Conservation (phyloP, 2,329 filamentous ascomycete species). For the Neobulgaria alba region DNA sequence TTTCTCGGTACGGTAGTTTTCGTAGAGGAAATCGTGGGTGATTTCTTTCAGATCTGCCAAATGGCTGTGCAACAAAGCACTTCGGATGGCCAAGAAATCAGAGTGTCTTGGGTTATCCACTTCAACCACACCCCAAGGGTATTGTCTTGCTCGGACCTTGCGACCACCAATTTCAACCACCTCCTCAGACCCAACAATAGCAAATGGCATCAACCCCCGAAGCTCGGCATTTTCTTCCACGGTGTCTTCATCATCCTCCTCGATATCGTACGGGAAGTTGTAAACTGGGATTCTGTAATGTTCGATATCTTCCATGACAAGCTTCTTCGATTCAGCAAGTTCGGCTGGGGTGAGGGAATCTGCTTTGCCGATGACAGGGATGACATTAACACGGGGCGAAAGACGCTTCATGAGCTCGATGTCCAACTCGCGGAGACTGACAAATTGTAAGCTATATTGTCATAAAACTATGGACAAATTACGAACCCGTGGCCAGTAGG, state of each 20-base stretch:
- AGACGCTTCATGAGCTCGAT: slow-evolving; percentile 99
- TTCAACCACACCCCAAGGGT: slow-evolving; percentile 98
- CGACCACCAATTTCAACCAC: slow-evolving; percentile 88
- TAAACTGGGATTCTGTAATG: slow-evolving; percentile 99
- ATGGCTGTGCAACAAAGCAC: slow-evolving; percentile 93
- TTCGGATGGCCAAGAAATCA: slow-evolving; percentile 95
- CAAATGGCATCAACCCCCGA: slow-evolving; percentile 95
- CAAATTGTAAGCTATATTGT: slow-evolving; percentile 13
- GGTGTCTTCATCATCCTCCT: slow-evolving; percentile 98
- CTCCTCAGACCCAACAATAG: slow-evolving; percentile 96
- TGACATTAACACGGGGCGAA: slow-evolving; percentile 95
- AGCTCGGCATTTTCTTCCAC: slow-evolving; percentile 99
- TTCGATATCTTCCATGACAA: slow-evolving; percentile 99
- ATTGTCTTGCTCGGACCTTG: slow-evolving; percentile 88
- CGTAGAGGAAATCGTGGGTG: slow-evolving; percentile 98
- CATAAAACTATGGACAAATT: background rate
- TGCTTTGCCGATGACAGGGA: slow-evolving; percentile 96
- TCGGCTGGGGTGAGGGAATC: slow-evolving; percentile 95
- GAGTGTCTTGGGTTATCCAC: slow-evolving; percentile 99
- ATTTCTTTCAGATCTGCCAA: slow-evolving; percentile 98
- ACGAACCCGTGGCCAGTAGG: slow-evolving; percentile 87
- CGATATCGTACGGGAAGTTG: slow-evolving; percentile 99
- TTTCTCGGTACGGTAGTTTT: slow-evolving; percentile 99
- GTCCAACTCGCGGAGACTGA: slow-evolving; percentile 93
- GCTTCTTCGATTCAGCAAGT: slow-evolving; percentile 97